These are phyloP conservation scores for Aspergillus transmontanensis DNA, from an alignment of 2,329 filamentous ascomycete species.

Conservation along the genomic window DNA sequence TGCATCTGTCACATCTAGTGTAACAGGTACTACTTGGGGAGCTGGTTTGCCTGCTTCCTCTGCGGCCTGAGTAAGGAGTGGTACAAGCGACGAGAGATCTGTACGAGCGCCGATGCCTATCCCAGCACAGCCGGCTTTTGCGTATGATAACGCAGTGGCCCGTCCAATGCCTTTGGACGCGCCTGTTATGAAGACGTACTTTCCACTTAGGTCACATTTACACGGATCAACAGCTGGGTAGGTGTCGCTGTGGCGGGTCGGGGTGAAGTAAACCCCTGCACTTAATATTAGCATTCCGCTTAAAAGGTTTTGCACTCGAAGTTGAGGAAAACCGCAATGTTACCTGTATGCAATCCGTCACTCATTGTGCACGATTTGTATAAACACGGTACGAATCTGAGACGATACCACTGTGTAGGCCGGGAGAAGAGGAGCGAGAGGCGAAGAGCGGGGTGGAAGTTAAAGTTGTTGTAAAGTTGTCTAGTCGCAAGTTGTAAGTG, in stretches of 20 bases:
- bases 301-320: background rate
- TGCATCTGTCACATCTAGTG: constrained; percentile 47
- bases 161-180: background rate
- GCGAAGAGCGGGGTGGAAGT: background rate
- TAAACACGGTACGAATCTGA: background rate
- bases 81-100: background rate
- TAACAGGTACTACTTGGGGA: constrained; percentile 48
- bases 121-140: background rate
- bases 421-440: background rate
- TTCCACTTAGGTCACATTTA: background rate
- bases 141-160: background rate
- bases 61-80: background rate
- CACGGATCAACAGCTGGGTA: background rate
- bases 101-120: background rate
- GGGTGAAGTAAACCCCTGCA: background rate
- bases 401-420: background rate
- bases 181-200: background rate
- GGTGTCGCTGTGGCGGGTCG: background rate
- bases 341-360: background rate
- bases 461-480: background rate
- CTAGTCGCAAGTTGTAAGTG: background rate
- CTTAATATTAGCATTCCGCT: background rate
- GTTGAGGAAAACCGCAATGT: background rate
- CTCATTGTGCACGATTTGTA: background rate
- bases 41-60: constrained; percentile 4